Conservation (phyloP, 176 grass and related monocot species). For the Oryza glumipatula region DNA sequence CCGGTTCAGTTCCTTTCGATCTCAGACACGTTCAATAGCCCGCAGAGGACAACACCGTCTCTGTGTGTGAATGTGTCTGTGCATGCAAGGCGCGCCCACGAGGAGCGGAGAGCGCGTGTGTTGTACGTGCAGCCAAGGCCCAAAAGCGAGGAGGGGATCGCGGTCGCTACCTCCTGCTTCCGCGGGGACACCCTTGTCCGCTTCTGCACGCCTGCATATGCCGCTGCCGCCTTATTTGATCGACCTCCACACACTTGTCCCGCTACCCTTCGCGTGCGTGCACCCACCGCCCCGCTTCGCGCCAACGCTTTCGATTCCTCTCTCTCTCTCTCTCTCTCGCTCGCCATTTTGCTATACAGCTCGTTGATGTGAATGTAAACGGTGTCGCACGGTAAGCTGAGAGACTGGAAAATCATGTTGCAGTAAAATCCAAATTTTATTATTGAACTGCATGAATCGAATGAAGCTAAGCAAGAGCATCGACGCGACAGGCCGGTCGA, state of each 20-base stretch:
- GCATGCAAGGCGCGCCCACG: no score
- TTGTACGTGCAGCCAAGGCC: not conserved
- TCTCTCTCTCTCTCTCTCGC: no score
- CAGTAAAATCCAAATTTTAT: slow-evolving; percentile 32
- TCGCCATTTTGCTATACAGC: no score
- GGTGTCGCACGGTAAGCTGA: not conserved
- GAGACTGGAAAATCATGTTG: not conserved
- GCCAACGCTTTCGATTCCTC: not conserved
- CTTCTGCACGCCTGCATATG: not conserved
- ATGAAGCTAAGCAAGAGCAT: slow-evolving; percentile 1
- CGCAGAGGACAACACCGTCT: not conserved
- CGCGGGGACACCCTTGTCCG: not conserved
- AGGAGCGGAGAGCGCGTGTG: not conserved
- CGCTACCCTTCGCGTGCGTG: not conserved
- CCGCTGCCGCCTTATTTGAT: not conserved
- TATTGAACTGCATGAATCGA: not conserved
- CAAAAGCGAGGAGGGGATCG: not conserved
- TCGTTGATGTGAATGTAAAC: no score
- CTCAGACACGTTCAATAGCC: not conserved
- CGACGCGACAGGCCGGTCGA: not conserved
- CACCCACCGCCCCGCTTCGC: not conserved
- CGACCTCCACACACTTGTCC: slow-evolving; percentile 45
- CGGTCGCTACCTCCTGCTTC: not conserved
- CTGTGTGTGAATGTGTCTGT: not conserved
- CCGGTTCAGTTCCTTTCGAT: not conserved